Evolutionary conservation across 2,329 filamentous ascomycete species (phyloP).

Genomic region (Fusarium bulbicola): DNA sequence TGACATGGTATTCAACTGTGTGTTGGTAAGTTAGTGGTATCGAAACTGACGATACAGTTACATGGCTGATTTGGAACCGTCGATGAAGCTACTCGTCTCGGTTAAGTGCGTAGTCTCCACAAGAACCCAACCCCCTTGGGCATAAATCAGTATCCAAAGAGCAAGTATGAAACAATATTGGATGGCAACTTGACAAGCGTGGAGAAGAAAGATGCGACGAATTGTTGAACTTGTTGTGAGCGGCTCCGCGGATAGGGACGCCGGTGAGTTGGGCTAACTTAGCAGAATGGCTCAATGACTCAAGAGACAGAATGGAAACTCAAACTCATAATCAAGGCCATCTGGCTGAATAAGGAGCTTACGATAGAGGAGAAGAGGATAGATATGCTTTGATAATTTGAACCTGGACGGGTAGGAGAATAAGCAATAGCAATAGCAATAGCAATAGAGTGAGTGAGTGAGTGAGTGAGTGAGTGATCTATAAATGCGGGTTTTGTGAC

Average conservation of each 20-base stretch:
- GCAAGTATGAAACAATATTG: neutral
- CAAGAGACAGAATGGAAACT: slow-evolving; percentile 6
- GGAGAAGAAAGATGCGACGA: neutral
- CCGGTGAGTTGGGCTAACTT: neutral
- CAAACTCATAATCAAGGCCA: slow-evolving; percentile 1
- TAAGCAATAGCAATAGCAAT: neutral
- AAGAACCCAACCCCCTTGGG: slow-evolving; percentile 24
- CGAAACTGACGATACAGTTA: slow-evolving; percentile 28
- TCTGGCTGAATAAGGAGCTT: slow-evolving; percentile 2
- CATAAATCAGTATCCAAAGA: slow-evolving; percentile 13
- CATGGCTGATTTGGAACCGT: slow-evolving; percentile 28
- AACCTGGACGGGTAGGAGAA: slow-evolving; percentile 4
- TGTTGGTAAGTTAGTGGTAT: slow-evolving; percentile 6
- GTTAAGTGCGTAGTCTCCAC: slow-evolving; percentile 23
- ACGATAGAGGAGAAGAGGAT: neutral
- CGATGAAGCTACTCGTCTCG: slow-evolving; percentile 14
- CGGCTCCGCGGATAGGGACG: neutral
- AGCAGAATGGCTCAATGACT: slow-evolving; percentile 1
- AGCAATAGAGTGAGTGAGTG: too few relatives aligned
- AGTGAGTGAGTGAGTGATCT: slow-evolving; percentile 17
- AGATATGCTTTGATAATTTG: neutral
- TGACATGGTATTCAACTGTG: slow-evolving; percentile 35
- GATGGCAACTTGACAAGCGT: slow-evolving; percentile 5
- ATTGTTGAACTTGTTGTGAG: neutral
- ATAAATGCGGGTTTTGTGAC: slow-evolving; percentile 32